Conservation (phyloP, 208 protist genomes). For the Trypanosoma platydactyli region DNA sequence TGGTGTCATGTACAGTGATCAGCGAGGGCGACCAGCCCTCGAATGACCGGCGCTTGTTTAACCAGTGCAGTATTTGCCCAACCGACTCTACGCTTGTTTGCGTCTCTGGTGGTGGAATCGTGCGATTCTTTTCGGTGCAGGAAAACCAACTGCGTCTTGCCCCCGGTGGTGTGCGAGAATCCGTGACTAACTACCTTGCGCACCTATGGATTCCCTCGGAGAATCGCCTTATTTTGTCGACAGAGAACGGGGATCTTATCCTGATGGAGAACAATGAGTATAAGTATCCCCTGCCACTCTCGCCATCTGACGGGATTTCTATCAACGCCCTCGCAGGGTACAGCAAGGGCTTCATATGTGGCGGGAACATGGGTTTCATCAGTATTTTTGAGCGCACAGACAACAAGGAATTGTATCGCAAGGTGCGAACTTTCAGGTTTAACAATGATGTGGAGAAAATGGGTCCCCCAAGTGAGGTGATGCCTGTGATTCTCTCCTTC, state of each 20-base stretch:
- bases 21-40: constrained; percentile 41
- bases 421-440: constrained; percentile 91
- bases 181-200: constrained; percentile 87
- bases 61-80: constrained; percentile 92
- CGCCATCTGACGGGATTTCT: constrained; percentile 87
- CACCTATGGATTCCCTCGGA: constrained; percentile 93
- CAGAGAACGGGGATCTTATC: constrained; percentile 93
- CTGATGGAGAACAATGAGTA: constrained; percentile 92
- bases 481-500: constrained; percentile 82
- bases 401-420: constrained; percentile 93
- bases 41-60: constrained; percentile 66
- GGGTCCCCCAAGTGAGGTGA: constrained; percentile 35
- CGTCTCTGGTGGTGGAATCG: constrained; percentile 88
- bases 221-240: constrained; percentile 89
- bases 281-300: constrained; percentile 79
- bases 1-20: constrained; percentile 63
- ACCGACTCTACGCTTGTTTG: constrained; percentile 87
- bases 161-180: constrained; percentile 57
- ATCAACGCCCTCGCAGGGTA: constrained; percentile 86
- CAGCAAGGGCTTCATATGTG: constrained; percentile 95
- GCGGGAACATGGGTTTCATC: constrained; percentile 93
- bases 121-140: constrained; percentile 87
- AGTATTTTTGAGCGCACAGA: constrained; percentile 92
- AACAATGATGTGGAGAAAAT: constrained; percentile 58
- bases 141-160: constrained; percentile 79